phyloP scores from a whole-genome alignment of 345 rosid genomes.

The Citrus inodora region DNA sequence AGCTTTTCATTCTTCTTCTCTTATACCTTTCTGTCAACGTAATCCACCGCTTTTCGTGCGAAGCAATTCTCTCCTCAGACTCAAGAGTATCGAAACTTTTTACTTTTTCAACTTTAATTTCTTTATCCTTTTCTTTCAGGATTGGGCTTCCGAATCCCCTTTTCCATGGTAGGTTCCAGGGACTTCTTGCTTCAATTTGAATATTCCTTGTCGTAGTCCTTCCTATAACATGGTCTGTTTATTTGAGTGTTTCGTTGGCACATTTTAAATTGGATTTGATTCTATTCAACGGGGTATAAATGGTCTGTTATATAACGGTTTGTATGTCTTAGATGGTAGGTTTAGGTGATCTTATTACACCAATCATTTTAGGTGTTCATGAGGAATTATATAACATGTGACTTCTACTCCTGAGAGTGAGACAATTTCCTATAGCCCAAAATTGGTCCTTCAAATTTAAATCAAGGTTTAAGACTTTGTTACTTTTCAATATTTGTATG shows the following conservation, averaged over 20 bases:
- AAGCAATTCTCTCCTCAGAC: slow-evolving; percentile 2
- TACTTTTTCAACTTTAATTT: neutral
- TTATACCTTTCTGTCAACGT: slow-evolving; percentile 35
- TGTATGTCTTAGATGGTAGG: no score
- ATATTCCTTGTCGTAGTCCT: neutral
- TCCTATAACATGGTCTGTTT: neutral
- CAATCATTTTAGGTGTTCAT: no score
- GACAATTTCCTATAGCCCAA: no score
- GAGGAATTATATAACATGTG: no score
- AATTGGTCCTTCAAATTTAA: no score
- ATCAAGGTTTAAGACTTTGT: no score
- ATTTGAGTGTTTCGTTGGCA: neutral
- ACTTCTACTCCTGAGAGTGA: no score
- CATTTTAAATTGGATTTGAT: no score
- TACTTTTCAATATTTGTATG: no score
- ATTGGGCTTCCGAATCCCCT: slow-evolving; percentile 20
- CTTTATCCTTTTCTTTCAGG: slow-evolving; percentile 29
- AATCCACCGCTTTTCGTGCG: slow-evolving; percentile 25
- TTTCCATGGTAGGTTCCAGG: slow-evolving; percentile 8
- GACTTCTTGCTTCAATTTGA: neutral
- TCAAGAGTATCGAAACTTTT: neutral
- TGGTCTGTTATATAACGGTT: no score
- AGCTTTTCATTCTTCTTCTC: slow-evolving; percentile 1
- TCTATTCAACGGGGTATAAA: no score
- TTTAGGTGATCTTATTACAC: no score